Evolutionary conservation across 2,329 filamentous ascomycete genomes (phyloP).

Genomic region (Stagonosporopsis vannaccii): DNA sequence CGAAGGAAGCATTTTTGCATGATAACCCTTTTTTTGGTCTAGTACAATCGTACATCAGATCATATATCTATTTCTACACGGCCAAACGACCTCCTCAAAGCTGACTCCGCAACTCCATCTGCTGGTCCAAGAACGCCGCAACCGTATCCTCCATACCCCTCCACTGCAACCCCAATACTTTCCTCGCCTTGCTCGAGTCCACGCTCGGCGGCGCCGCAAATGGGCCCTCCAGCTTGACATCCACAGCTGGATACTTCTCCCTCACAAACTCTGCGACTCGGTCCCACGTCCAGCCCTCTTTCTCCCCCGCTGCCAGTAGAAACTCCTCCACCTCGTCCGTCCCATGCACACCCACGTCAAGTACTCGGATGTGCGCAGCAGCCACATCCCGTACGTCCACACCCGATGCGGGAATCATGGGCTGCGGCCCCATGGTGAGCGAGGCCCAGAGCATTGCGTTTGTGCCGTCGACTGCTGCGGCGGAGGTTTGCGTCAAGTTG

Average conservation of each 20-base stretch:
- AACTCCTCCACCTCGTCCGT: slow-evolving; percentile 4
- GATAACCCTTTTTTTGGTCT: neutral
- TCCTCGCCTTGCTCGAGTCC: slow-evolving; percentile 22
- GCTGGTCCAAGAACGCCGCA: slow-evolving; percentile 1
- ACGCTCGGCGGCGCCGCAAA: slow-evolving; percentile 9
- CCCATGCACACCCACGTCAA: neutral
- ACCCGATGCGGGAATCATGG: slow-evolving; percentile 15
- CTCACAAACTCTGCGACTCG: slow-evolving; percentile 22
- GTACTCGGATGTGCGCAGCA: slow-evolving; percentile 31
- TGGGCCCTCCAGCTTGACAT: slow-evolving; percentile 14
- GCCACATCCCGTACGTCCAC: slow-evolving; percentile 41
- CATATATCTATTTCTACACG: neutral
- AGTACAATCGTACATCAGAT: too few species aligned
- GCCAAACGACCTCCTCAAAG: neutral
- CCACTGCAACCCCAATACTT: slow-evolving; percentile 25
- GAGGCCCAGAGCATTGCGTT: slow-evolving; percentile 28
- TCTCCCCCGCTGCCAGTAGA: slow-evolving; percentile 2
- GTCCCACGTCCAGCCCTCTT: slow-evolving; percentile 23
- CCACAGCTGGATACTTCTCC: slow-evolving; percentile 23
- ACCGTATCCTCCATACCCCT: slow-evolving; percentile 19
- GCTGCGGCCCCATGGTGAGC: slow-evolving; percentile 17
- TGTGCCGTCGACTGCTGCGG: slow-evolving; percentile 24
- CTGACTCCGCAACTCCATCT: neutral
- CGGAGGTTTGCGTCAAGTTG: slow-evolving; percentile 26
- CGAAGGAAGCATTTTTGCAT: neutral